Evolutionary conservation across 495 filamentous ascomycete species (phyloP).

Genomic region (Penicillium flavigenum): DNA sequence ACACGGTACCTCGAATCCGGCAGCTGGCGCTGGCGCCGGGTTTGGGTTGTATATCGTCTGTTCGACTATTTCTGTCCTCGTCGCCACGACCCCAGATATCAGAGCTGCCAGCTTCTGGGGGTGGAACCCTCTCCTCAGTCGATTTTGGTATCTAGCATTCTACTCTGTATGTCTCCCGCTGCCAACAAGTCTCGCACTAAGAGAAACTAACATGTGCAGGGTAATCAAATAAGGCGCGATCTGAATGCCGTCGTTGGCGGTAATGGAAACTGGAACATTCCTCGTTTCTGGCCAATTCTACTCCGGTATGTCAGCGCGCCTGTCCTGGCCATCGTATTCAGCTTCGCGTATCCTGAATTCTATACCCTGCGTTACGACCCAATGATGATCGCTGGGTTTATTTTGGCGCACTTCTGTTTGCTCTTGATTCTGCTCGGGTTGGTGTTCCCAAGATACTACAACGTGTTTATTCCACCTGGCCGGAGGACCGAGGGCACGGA

Average conservation of each 20-base stretch:
- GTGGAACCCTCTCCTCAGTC: slow-evolving; percentile 20
- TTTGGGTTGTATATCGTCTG: slow-evolving; percentile 31
- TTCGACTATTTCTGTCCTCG: slow-evolving; percentile 9
- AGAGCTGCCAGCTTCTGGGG: slow-evolving; percentile 34
- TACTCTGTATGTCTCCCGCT: slow-evolving; percentile 21
- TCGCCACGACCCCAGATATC: slow-evolving; percentile 25
- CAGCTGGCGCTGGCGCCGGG: slow-evolving; percentile 30
- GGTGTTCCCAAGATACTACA: slow-evolving; percentile 36
- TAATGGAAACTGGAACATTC: slow-evolving; percentile 41
- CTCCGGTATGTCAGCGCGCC: slow-evolving; percentile 42
- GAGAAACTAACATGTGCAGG: slow-evolving; percentile 8
- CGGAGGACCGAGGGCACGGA: slow-evolving; percentile 29
- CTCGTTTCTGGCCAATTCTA: slow-evolving; percentile 31
- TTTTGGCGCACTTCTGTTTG: slow-evolving; percentile 32
- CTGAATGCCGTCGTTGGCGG: slow-evolving; percentile 24
- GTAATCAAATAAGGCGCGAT: slow-evolving; percentile 29
- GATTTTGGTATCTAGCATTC: slow-evolving; percentile 26
- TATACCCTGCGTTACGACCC: slow-evolving; percentile 38
- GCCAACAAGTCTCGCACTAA: neutral
- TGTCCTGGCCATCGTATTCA: slow-evolving; percentile 40
- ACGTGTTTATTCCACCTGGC: slow-evolving; percentile 34
- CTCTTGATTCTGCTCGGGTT: slow-evolving; percentile 32
- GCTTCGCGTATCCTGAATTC: slow-evolving; percentile 43
- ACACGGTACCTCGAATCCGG: slow-evolving; percentile 27
- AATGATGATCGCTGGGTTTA: slow-evolving; percentile 40